Evolutionary conservation across 192 early-diverging fungal species (phyloP), one percentile per base, ranked within the genome.

Genomic region (Umbelopsis sp.): DNA sequence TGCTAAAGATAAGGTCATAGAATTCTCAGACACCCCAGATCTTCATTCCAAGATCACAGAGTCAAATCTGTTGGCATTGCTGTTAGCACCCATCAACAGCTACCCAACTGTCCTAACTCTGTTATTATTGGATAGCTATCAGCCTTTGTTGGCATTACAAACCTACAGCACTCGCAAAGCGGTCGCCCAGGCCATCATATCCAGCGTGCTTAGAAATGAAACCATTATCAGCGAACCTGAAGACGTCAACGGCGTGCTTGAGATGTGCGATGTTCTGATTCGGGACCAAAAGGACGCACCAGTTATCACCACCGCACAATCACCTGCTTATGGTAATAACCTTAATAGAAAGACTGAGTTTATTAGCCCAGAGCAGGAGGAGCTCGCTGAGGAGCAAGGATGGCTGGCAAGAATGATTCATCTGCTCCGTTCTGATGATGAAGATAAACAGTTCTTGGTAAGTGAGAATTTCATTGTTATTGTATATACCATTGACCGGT

Each of bases 311-410:
- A 68, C 68, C 70, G 41, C 76, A 70, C 67, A 65, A 52, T 69
- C 70, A 45, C 49, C 58, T 27, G 33, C 64, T 35, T 71, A 74
- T 49, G 76, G 77, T 21, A 78, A 74, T 64, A 70, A 70, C 8
- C 76, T 73, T 49, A 71, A 76, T 21, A 46, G 81, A 45, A 79
- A 77, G 46, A 74, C 73, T 61, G 83, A 82, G 61, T 67, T 82
- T n/a, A 67, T 53, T 41, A 72, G 70, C 16, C 69, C 92, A 37
- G 96, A 97, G 75, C 92, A 93, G 33, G 97, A 97, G 25, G 94
- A 97, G 53, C 81, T 93, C 48, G 88, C 92, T 1, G 95, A 97
- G 74, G 97, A 99, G 79, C 96, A 98, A 75, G 93, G 90, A 2
- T 85, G 91, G 76, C 71, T 98, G 49, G 98, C 95, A 16, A 86